A percentile compares a stretch with the other conserved stretches of the same genome.
Conservation (phyloP, 73 alveolate species). For the Paramecium sexaurelia region DNA sequence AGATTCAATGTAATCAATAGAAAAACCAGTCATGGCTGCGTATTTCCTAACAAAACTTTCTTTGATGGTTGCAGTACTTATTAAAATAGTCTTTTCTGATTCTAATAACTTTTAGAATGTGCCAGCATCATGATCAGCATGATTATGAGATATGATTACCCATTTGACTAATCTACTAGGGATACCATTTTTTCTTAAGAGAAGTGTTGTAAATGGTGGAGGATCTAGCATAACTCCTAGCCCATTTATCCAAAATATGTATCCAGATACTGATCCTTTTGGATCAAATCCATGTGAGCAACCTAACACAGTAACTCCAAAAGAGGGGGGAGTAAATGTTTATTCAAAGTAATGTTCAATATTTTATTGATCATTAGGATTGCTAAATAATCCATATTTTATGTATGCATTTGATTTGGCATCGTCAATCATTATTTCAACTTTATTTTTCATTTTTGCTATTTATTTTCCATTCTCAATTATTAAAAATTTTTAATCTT, state of each 20-base stretch:
- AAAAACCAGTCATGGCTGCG: slow-evolving; percentile 46
- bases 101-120: slow-evolving; percentile 57
- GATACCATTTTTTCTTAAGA: slow-evolving; percentile 27
- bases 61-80: slow-evolving; percentile 51
- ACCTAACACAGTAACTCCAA: slow-evolving; percentile 63
- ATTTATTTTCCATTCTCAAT: slow-evolving; percentile 4
- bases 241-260: slow-evolving; percentile 59
- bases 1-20: slow-evolving; percentile 19
- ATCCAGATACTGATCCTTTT: slow-evolving; percentile 59
- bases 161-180: slow-evolving; percentile 21
- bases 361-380: background rate
- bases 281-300: slow-evolving; percentile 66
- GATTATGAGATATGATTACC: slow-evolving; percentile 54
- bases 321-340: slow-evolving; percentile 50
- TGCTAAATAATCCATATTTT: background rate
- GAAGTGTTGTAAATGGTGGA: slow-evolving; percentile 56
- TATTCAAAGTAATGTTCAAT: background rate
- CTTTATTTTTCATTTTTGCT: slow-evolving; percentile 48
- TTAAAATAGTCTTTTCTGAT: background rate
- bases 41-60: slow-evolving; percentile 57
- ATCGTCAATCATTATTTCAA: slow-evolving; percentile 29
- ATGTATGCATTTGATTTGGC: slow-evolving; percentile 43
- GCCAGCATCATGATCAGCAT: slow-evolving; percentile 71
- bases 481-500: slow-evolving; percentile 21
- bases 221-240: slow-evolving; percentile 65